Evolutionary conservation across 2,329 filamentous ascomycete genomes (phyloP), one percentile per base, ranked within the genome.

Genomic region (Alternaria ethzedia): DNA sequence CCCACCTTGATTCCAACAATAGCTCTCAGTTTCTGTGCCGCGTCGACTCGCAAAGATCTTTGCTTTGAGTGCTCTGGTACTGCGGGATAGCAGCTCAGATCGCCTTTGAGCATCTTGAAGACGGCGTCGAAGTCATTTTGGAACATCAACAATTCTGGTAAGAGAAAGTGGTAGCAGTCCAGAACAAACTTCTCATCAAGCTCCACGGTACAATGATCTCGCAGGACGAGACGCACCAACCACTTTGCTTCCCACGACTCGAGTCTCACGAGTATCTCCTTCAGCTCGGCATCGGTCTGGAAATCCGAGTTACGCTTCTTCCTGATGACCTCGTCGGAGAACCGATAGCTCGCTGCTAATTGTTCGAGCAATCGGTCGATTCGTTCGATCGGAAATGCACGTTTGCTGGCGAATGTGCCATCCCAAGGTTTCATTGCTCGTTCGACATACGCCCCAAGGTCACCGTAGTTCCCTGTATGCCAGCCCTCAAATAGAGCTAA

Each of bases 181-280:
- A 91, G 84, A 0, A 92, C 79, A 17, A 86, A 77, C 2, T 78
- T 68, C 26, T 84, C 82, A 21, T 93, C 88, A 2, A 96, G 74
- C 2, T 86, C 76, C 0, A 94, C 83, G 0, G 91, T 90, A n/a
- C 86, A 84, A 63, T 90, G 92, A 66, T 90, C 87, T 74, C 96
- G 96, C 26, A 97, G 82, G 6, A 97, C 84, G 28, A 97, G 82
- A 4, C 94, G 86, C 85, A 92, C 92, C 11, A 97, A 84, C 94
- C 94, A 97, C 80, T 97, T 97, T 5, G 90, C 91, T 74, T 97
- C 92, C 84, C 84, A 83, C 4, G 92, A 87, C 49, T 76, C 71
- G 3, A 75, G 60, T 26, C 69, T 68, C 25, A 49, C 86, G 84
- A 57, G 93, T 82, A 15, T 69, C 1, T 71, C 59, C 20, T 69